Evolutionary conservation across 768 basidiomycete species (phyloP).

Genomic region (Leccinum incarnatum): DNA sequence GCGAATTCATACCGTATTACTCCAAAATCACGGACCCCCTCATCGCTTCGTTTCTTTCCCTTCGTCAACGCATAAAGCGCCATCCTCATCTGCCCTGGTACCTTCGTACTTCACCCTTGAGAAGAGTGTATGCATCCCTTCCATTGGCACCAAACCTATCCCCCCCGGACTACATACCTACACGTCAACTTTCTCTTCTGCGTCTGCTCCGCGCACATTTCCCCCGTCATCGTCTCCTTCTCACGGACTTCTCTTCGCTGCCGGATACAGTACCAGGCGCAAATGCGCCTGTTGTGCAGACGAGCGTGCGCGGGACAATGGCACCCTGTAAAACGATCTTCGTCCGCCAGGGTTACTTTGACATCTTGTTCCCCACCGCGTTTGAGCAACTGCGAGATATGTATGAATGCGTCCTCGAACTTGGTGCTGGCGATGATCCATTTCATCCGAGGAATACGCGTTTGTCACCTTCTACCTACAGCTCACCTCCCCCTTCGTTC

Average conservation of each 20-base stretch:
- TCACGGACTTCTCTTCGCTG: conserved; percentile 88
- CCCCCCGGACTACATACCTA: conserved; percentile 86
- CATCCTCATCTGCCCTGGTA: conserved; percentile 58
- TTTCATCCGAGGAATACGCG: conserved; percentile 34
- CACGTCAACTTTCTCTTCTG: conserved; percentile 82
- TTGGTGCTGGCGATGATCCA: conserved; percentile 21
- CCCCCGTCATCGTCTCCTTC: conserved; percentile 89
- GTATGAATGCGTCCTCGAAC: conserved; percentile 81
- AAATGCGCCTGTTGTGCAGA: conserved; percentile 93
- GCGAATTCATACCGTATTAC: conserved; percentile 84
- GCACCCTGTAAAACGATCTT: conserved; percentile 89
- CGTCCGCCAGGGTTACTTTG: conserved; percentile 94
- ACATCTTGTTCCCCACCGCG: conserved; percentile 97
- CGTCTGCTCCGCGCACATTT: conserved; percentile 79
- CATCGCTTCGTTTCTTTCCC: conserved; percentile 70
- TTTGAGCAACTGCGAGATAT: conserved; percentile 83
- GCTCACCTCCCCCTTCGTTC: conserved; percentile 47
- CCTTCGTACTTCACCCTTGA: conserved; percentile 51
- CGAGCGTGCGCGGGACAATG: conserved; percentile 78
- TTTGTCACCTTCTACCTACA: conserved; percentile 51
- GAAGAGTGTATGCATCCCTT: conserved; percentile 62
- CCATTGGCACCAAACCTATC: conserved; percentile 93
- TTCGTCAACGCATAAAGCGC: conserved; percentile 59
- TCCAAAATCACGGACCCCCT: conserved; percentile 83
- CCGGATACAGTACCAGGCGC: conserved; percentile 72